Percentiles rank a stretch among this genome's conserved stretches.
These are phyloP conservation scores for Fistulina hepatica DNA, from an alignment of 1,284 basidiomycete species.

Conservation along the genomic window DNA sequence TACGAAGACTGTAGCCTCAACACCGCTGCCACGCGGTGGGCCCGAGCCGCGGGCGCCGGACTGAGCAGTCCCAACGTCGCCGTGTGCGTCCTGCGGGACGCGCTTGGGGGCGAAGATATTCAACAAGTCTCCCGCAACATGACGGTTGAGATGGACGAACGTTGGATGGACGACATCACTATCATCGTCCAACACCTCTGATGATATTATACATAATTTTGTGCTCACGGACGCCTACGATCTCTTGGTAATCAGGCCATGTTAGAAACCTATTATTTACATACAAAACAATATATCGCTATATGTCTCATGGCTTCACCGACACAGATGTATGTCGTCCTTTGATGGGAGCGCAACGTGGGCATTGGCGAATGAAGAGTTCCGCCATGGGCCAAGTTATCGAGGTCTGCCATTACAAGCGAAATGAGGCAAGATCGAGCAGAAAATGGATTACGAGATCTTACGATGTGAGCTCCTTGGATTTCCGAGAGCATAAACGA, in stretches of 20 bases:
- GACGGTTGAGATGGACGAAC: slow-evolving; percentile 50
- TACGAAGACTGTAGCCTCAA: slow-evolving; percentile 11
- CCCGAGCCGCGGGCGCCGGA: slow-evolving; percentile 11
- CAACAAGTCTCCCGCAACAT: slow-evolving; percentile 43
- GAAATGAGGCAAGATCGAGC: slow-evolving; percentile 5
- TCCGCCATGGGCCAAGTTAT: slow-evolving; percentile 69
- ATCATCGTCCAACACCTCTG: slow-evolving; percentile 30
- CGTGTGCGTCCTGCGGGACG: slow-evolving; percentile 41
- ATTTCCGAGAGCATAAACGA: slow-evolving; percentile 45
- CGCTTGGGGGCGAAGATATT: slow-evolving; percentile 42
- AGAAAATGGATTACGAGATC: slow-evolving; percentile 24
- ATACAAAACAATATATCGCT: too few species aligned
- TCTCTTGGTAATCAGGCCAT: too few species aligned
- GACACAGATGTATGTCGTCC: too few species aligned
- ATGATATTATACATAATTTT: background rate
- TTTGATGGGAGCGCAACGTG: slow-evolving; percentile 50
- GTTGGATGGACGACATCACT: slow-evolving; percentile 66
- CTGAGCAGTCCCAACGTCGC: slow-evolving; percentile 31
- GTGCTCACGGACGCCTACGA: too few species aligned
- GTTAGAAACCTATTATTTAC: too few species aligned
- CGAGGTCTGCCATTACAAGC: slow-evolving; percentile 31
- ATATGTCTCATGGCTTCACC: too few species aligned
- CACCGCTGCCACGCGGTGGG: slow-evolving; percentile 6
- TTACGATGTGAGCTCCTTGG: slow-evolving; percentile 47
- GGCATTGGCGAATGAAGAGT: slow-evolving; percentile 52